These are phyloP conservation scores for Vaccinium myrtillus DNA, from an alignment of 148 eudicot genomes.

Conservation along the genomic window DNA sequence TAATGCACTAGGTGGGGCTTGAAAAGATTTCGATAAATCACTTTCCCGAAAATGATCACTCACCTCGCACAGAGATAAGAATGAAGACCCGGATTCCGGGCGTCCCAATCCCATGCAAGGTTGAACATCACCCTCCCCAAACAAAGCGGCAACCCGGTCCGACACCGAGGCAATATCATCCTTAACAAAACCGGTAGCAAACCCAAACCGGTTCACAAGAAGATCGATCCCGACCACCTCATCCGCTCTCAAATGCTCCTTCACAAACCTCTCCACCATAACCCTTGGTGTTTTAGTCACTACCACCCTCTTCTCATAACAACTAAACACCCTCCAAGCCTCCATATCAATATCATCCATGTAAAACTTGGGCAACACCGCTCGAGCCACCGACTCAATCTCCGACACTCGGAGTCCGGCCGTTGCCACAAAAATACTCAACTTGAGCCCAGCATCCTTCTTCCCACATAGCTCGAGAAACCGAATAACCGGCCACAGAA, in stretches of 20 bases:
- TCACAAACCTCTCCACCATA: conserved; percentile 86
- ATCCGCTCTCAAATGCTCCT: conserved; percentile 80
- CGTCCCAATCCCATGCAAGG: conserved; percentile 68
- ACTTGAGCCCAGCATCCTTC: conserved; percentile 31
- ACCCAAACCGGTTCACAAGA: conserved; percentile 55
- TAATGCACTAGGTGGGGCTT: no score
- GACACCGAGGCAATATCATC: conserved; percentile 31
- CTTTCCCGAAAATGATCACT: neutral
- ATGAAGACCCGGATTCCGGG: conserved; percentile 26
- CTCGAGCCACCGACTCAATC: conserved; percentile 60
- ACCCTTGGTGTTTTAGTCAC: conserved; percentile 70
- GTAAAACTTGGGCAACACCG: conserved; percentile 69
- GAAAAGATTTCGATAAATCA: neutral
- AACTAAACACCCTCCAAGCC: conserved; percentile 65
- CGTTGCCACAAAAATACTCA: conserved; percentile 47
- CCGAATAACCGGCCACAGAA: conserved; percentile 44
- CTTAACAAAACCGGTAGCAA: conserved; percentile 60
- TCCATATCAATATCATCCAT: conserved; percentile 62
- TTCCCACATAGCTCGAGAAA: conserved; percentile 24
- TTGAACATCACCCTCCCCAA: conserved; percentile 38
- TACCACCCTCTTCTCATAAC: conserved; percentile 63
- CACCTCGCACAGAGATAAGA: conserved; percentile 68
- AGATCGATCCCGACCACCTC: conserved; percentile 78
- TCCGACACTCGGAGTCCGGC: conserved; percentile 45
- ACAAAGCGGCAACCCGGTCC: conserved; percentile 36